Conservation (phyloP, 495 filamentous ascomycete genomes). For the Tuber calosporum region DNA sequence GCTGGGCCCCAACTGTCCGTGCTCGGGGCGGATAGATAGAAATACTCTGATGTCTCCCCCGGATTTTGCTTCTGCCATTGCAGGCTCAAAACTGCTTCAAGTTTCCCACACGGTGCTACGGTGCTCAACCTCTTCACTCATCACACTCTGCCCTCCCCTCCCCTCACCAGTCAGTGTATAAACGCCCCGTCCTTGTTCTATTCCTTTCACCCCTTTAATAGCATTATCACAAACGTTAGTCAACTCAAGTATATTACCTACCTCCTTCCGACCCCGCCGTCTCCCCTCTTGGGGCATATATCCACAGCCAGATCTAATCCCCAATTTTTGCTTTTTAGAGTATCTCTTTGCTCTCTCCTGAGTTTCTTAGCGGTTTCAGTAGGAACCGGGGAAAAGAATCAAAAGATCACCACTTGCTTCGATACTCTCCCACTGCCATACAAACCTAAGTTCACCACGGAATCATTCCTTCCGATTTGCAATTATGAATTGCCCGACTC, state of each 20-base stretch:
- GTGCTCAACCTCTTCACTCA: not conserved
- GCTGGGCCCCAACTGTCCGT: not conserved
- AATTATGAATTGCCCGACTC: slow-evolving; percentile 40
- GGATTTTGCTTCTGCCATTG: not conserved
- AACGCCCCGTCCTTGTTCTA: not conserved
- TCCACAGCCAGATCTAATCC: not conserved
- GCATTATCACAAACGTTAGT: not conserved
- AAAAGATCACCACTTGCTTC: not conserved
- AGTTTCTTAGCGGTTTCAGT: not conserved
- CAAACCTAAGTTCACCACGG: not conserved
- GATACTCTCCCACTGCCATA: not conserved
- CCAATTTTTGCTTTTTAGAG: not conserved
- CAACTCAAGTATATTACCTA: not conserved
- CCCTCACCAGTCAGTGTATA: not conserved
- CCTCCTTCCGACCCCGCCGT: not conserved
- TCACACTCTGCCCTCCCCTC: not conserved
- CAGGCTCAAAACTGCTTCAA: not conserved
- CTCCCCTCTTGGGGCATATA: not conserved
- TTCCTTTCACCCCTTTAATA: not conserved
- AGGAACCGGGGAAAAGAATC: not conserved
- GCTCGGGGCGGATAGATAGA: not conserved
- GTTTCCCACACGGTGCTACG: not conserved
- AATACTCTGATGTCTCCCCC: not conserved
- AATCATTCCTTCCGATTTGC: not conserved
- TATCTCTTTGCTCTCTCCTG: not conserved